Conservation (phyloP, 331 rosid genomes). For the Telfairia occidentalis region DNA sequence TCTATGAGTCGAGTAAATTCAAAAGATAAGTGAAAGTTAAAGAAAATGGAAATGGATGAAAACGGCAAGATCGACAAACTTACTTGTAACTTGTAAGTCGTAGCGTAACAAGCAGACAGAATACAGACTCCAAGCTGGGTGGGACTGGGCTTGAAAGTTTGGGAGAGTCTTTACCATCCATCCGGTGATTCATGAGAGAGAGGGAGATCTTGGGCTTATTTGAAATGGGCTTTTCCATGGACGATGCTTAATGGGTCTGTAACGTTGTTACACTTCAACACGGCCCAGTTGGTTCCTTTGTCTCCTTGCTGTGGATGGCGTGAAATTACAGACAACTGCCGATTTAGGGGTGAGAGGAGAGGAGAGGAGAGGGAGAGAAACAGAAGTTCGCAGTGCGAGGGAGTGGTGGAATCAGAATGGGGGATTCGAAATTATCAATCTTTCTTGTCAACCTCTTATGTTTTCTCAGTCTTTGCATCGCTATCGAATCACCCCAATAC, state of each 20-base stretch:
- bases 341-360: background rate
- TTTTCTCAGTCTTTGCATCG: conserved; percentile 17
- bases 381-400: background rate
- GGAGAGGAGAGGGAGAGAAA: background rate
- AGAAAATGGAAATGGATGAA: background rate
- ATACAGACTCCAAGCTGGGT: background rate
- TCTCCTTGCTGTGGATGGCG: background rate
- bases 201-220: background rate
- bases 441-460: background rate
- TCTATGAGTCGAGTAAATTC: background rate
- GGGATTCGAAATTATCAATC: conserved; percentile 2
- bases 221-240: background rate
- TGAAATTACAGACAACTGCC: background rate
- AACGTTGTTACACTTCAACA: background rate
- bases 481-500: conserved; percentile 17
- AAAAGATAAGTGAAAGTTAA: background rate
- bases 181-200: background rate
- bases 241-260: background rate
- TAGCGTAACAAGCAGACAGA: background rate
- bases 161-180: background rate
- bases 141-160: background rate
- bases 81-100: too few relatives aligned
- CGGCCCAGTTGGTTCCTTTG: background rate
- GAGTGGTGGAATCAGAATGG: conserved; percentile 14
- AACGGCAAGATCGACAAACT: background rate